These are phyloP conservation scores for Corinectria fuckeliana DNA, from an alignment of 2,329 filamentous ascomycete genomes.

Conservation along the genomic window DNA sequence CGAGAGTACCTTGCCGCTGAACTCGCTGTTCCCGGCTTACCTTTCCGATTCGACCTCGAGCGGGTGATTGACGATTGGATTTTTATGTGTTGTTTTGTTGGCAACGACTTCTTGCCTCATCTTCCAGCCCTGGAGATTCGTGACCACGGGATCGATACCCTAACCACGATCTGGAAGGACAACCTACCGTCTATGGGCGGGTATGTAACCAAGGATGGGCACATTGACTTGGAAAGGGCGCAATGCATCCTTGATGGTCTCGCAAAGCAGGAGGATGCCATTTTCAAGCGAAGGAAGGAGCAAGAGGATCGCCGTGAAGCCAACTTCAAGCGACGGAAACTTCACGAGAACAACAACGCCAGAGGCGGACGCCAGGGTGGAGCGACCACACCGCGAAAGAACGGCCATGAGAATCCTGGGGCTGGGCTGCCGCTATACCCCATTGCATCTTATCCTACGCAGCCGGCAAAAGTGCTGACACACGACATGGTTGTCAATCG, in stretches of 20 bases:
- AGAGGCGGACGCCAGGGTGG: constrained; percentile 31
- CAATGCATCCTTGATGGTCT: constrained; percentile 89
- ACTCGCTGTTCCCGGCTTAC: constrained; percentile 80
- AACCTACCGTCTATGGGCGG: constrained; percentile 91
- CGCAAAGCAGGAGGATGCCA: constrained; percentile 90
- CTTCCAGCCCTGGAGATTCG: constrained; percentile 96
- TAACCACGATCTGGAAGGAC: constrained; percentile 97
- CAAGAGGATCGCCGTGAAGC: constrained; percentile 84
- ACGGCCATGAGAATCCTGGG: constrained; percentile 46
- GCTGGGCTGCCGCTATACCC: constrained; percentile 44
- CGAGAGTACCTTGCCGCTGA: constrained; percentile 94
- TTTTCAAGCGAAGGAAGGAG: constrained; percentile 88
- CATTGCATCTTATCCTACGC: constrained; percentile 59
- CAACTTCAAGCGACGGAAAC: constrained; percentile 77
- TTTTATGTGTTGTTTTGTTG: constrained; percentile 98
- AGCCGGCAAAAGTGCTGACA: constrained; percentile 67
- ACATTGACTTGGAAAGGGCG: constrained; percentile 84
- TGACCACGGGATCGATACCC: constrained; percentile 94
- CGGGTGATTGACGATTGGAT: constrained; percentile 97
- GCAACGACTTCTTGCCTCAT: constrained; percentile 97
- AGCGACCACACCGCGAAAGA: constrained; percentile 26
- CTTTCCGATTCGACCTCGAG: constrained; percentile 91
- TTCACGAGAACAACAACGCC: constrained; percentile 60
- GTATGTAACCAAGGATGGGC: constrained; percentile 94
- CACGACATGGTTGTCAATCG: constrained; percentile 89